phyloP scores from a whole-genome alignment of 257 asterid genomes.

The Henckelia pumila region DNA sequence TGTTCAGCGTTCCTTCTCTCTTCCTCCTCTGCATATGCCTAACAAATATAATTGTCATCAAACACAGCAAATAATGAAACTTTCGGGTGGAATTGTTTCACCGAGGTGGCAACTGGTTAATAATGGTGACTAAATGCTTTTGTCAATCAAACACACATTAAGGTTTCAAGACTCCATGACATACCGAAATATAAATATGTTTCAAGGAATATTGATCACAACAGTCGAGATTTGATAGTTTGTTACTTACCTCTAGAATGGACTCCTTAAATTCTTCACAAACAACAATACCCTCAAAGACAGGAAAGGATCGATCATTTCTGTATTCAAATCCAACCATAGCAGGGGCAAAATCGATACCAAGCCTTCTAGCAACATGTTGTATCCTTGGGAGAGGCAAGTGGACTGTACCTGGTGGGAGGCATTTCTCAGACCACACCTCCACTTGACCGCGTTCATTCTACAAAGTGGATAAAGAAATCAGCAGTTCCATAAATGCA shows the following conservation, averaged over 20 bases:
- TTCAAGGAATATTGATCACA: too few species aligned
- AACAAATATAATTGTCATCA: conserved; percentile 12
- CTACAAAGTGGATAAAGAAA: conserved; percentile 35
- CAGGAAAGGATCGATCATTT: conserved; percentile 68
- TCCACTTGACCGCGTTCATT: conserved; percentile 96
- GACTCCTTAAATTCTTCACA: conserved; percentile 78
- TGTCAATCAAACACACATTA: too few species aligned
- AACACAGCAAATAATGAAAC: conserved; percentile 11
- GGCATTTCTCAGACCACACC: conserved; percentile 98
- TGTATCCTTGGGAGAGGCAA: conserved; percentile 68
- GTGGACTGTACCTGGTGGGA: conserved; percentile 94
- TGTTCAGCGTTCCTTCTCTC: conserved; percentile 72
- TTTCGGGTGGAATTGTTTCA: not conserved
- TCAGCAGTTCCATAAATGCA: conserved; percentile 25
- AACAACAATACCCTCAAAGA: conserved; percentile 83
- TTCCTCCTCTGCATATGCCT: conserved; percentile 93
- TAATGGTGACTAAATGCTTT: too few species aligned
- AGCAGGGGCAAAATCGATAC: conserved; percentile 81
- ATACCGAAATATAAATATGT: too few species aligned
- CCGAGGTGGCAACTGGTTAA: not conserved
- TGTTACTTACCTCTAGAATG: conserved; percentile 52
- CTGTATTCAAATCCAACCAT: conserved; percentile 95
- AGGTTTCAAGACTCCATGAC: too few species aligned
- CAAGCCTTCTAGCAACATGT: conserved; percentile 66
- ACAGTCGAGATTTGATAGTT: too few species aligned